These are phyloP conservation scores for Barbarea vulgaris DNA, from an alignment of 345 rosid genomes.

Conservation along the genomic window DNA sequence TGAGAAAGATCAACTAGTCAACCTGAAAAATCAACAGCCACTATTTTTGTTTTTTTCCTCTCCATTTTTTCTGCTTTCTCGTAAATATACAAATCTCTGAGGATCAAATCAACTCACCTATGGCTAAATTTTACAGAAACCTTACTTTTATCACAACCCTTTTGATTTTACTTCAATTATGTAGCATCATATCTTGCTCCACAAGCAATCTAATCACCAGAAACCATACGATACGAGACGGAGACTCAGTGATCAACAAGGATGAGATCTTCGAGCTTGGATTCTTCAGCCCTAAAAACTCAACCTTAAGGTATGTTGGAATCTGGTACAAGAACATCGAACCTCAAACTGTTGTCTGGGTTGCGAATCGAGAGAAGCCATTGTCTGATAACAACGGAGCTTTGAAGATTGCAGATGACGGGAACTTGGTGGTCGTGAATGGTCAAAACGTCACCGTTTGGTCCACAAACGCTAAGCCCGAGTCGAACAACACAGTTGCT, in stretches of 20 bases:
- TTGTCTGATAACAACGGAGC: constrained; percentile 47
- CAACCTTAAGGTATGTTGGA: constrained; percentile 58
- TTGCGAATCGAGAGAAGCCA: constrained; percentile 67
- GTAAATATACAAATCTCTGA: background rate
- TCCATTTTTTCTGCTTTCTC: background rate
- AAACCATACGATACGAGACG: constrained; percentile 50
- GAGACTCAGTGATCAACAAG: constrained; percentile 46
- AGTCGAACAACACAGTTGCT: constrained; percentile 28
- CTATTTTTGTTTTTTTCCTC: constrained; percentile 25
- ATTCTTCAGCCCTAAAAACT: constrained; percentile 55
- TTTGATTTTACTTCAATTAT: constrained; percentile 30
- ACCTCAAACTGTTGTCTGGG: constrained; percentile 53
- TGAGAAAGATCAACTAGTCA: constrained; percentile 1
- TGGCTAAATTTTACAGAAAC: background rate
- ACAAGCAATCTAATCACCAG: constrained; percentile 41
- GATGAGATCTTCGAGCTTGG: constrained; percentile 53
- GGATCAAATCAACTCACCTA: constrained; percentile 11
- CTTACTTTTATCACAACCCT: constrained; percentile 11
- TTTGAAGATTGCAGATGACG: constrained; percentile 44
- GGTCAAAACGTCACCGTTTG: constrained; percentile 34
- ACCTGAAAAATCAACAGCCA: background rate
- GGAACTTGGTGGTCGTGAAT: constrained; percentile 40
- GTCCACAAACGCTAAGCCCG: constrained; percentile 44
- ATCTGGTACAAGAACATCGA: constrained; percentile 59
- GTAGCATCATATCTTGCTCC: constrained; percentile 34